Conservation (phyloP, 768 basidiomycete species). For the Rhodosporidiobolus odoratus region DNA sequence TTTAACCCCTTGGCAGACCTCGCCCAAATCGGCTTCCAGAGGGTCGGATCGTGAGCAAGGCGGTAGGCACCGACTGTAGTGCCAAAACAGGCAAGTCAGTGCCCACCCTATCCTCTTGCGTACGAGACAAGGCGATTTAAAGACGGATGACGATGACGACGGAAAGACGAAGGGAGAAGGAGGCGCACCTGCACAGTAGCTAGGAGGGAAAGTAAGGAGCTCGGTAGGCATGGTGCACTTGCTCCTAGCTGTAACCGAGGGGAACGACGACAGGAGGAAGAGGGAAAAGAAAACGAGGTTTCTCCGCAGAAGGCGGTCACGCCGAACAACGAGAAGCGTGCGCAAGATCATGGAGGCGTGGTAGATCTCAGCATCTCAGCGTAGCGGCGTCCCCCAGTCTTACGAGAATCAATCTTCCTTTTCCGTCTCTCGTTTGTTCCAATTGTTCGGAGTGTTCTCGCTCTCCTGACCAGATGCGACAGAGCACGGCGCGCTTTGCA, state of each 20-base stretch:
- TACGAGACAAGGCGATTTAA: no score
- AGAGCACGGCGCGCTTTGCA: no score
- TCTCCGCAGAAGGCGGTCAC: background rate
- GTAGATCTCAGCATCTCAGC: no score
- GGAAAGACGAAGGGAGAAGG: background rate
- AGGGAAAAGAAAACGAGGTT: background rate
- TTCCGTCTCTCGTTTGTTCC: no score
- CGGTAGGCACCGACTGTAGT: conserved; percentile 37
- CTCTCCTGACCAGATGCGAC: no score
- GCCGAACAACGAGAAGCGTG: background rate
- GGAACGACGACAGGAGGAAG: background rate
- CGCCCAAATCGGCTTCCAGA: conserved; percentile 33
- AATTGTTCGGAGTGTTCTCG: no score
- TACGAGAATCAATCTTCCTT: no score
- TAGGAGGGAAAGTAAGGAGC: conserved; percentile 46
- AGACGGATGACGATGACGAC: background rate
- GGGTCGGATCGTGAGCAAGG: conserved; percentile 19
- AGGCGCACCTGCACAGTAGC: conserved; percentile 43
- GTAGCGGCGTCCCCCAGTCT: no score
- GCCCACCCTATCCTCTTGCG: no score
- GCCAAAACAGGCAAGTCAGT: background rate
- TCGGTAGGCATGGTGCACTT: conserved; percentile 46
- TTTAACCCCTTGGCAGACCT: conserved; percentile 10
- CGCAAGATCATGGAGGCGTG: no score
- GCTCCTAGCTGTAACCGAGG: background rate